Conservation (phyloP, 2,329 filamentous ascomycete genomes). For the Claviceps paspali region DNA sequence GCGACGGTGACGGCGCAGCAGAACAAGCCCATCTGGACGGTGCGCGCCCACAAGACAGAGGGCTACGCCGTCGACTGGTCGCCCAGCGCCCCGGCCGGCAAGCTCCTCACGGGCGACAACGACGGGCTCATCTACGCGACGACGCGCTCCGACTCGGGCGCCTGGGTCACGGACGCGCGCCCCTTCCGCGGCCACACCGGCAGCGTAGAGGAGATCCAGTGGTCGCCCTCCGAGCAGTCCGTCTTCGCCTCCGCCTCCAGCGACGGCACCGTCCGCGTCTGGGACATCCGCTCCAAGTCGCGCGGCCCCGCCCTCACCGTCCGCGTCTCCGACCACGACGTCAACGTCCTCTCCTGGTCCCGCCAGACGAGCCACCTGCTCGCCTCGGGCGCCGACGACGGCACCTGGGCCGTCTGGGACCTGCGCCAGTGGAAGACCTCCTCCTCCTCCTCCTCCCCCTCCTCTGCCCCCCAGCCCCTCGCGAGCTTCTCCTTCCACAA, state of each 20-base stretch:
- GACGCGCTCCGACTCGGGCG: slow-evolving; percentile 71
- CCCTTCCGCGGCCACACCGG: slow-evolving; percentile 71
- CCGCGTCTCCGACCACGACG: slow-evolving; percentile 67
- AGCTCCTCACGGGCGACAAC: slow-evolving; percentile 83
- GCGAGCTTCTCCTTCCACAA: slow-evolving; percentile 91
- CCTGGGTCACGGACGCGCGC: slow-evolving; percentile 74
- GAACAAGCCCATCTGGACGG: slow-evolving; percentile 75
- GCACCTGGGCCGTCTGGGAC: slow-evolving; percentile 93
- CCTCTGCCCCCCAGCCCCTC: slow-evolving; percentile 69
- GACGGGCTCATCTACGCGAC: slow-evolving; percentile 81
- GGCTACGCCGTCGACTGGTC: slow-evolving; percentile 98
- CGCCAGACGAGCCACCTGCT: slow-evolving; percentile 76
- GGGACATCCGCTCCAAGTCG: slow-evolving; percentile 86
- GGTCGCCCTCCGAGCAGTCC: slow-evolving; percentile 83
- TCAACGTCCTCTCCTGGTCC: slow-evolving; percentile 97
- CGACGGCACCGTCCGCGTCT: slow-evolving; percentile 89
- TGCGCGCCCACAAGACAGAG: slow-evolving; percentile 83
- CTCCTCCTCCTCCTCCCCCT: no score
- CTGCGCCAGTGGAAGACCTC: slow-evolving; percentile 76
- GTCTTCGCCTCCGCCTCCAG: slow-evolving; percentile 91
- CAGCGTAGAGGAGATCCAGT: slow-evolving; percentile 90
- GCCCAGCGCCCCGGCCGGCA: slow-evolving; percentile 57
- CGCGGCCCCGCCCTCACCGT: slow-evolving; percentile 78
- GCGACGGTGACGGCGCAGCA: slow-evolving; percentile 64
- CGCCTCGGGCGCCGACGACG: slow-evolving; percentile 84